A percentile compares a stretch with the other conserved stretches of the same genome.
Conservation (phyloP, 2,329 filamentous ascomycete genomes). For the Colletotrichum truncatum region DNA sequence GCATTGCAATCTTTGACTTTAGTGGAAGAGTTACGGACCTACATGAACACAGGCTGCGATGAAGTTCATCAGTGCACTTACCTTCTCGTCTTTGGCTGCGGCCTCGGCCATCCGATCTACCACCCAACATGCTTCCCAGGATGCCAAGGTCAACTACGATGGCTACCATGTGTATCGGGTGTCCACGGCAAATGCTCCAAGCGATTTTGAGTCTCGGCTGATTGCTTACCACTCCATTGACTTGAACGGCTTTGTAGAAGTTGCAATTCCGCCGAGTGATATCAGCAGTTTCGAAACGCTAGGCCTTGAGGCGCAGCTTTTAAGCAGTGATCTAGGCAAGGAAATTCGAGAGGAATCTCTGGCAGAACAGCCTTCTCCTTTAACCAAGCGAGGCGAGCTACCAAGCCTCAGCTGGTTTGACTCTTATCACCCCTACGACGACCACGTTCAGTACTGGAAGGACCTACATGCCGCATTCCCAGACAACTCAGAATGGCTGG, state of each 20-base stretch:
- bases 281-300: slow-evolving; percentile 38
- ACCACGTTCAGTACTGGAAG: slow-evolving; percentile 58
- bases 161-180: slow-evolving; percentile 44
- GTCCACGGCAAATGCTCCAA: slow-evolving; percentile 22
- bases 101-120: background rate
- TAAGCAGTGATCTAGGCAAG: slow-evolving; percentile 39
- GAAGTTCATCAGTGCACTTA: slow-evolving; percentile 17
- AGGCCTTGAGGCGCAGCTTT: slow-evolving; percentile 35
- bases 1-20: too few species aligned
- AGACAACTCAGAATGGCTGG: slow-evolving; percentile 55
- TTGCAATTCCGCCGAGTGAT: slow-evolving; percentile 42
- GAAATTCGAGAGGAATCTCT: slow-evolving; percentile 39
- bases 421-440: slow-evolving; percentile 60
- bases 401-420: slow-evolving; percentile 58
- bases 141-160: slow-evolving; percentile 37
- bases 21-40: too few species aligned
- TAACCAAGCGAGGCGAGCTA: slow-evolving; percentile 38
- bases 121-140: background rate
- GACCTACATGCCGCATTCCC: slow-evolving; percentile 56
- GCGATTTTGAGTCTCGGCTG: slow-evolving; percentile 32
- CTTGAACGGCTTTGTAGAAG: slow-evolving; percentile 39
- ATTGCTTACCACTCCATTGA: slow-evolving; percentile 35
- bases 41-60: background rate
- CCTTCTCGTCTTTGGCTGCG: slow-evolving; percentile 2
- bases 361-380: slow-evolving; percentile 29